Base-by-base conservation (phyloP, 2,329 filamentous ascomycete genomes). In the Fusarium tjaetaba region DNA sequence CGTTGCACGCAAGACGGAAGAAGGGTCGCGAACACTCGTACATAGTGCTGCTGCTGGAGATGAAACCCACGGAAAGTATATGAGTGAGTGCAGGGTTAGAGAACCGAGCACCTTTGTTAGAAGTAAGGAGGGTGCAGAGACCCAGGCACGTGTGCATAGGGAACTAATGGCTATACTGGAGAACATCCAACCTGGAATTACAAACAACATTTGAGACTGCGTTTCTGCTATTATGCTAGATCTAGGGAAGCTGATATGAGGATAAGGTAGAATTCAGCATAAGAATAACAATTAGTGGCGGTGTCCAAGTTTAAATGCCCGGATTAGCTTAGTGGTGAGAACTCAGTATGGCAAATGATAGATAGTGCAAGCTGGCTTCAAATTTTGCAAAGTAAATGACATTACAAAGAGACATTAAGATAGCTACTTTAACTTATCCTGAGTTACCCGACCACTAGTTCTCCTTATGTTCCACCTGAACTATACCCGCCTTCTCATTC, bases 361-460 rank as follows among this genome's bases (percentile, higher is more conserved):
- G 6, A 34, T 15, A 34, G 32, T 8, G 3, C 14, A 16, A 34
- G 32, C 32, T 15, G 32, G 14, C 7, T 34, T 34, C 14, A 34
- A 34, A 34, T 14, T 16, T 16, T 16, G 7, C 7, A 34, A 34
- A 34, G 32, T 8, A 3, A 9, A n/a, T 32, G 3, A 22, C 0
- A 32, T 49, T n/a, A 51, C 4, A 4, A 18, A 7, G 9, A 34
- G 30, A 36, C 11, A 24, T 36, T n/a, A 51, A 14, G 6, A 34
- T 15, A 9, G 14, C 32, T 34, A 34, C 32, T 34, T 16, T 1
- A 34, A 9, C 7, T 1, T 34, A 3, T 34, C 32, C 2, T 9
- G 32, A 15, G 6, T 8, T 34, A 16, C 14, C 32, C 1, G 14
- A 3, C 32, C 32, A 34, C 32, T 34, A 36, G 8, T 15, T 43